Conservation (phyloP, 1,139 yeast genomes). For the Saccharomyces pastorianus region DNA sequence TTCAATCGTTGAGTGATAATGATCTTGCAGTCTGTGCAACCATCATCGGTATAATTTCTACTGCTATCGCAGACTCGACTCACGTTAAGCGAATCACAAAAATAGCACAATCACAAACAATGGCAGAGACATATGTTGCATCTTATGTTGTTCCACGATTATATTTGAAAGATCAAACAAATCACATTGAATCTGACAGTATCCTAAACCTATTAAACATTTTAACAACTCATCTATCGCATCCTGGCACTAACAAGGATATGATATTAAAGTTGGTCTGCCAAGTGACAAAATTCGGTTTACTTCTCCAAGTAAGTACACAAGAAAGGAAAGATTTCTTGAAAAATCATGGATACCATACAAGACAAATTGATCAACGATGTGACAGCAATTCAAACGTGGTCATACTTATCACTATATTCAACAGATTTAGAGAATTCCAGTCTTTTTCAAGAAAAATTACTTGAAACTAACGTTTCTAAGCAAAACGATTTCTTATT, state of each 20-base stretch:
- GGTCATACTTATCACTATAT: slow-evolving; percentile 49
- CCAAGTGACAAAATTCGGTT: slow-evolving; percentile 57
- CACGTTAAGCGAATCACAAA: slow-evolving; percentile 6
- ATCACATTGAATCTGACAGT: background rate
- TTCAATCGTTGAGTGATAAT: slow-evolving; percentile 10
- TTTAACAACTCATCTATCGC: slow-evolving; percentile 2
- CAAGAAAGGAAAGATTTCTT: slow-evolving; percentile 20
- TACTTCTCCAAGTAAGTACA: slow-evolving; percentile 34
- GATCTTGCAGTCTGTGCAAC: slow-evolving; percentile 35
- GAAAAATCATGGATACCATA: slow-evolving; percentile 16
- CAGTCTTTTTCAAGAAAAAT: slow-evolving; percentile 36
- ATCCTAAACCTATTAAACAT: slow-evolving; percentile 1
- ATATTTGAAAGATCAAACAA: slow-evolving; percentile 28
- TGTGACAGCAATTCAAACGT: slow-evolving; percentile 51
- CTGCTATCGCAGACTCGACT: slow-evolving; percentile 35
- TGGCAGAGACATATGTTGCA: slow-evolving; percentile 34
- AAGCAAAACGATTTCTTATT: slow-evolving; percentile 71
- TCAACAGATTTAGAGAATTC: slow-evolving; percentile 24
- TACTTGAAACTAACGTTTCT: slow-evolving; percentile 54
- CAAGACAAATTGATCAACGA: slow-evolving; percentile 43
- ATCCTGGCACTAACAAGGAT: slow-evolving; percentile 17
- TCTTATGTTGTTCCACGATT: slow-evolving; percentile 50
- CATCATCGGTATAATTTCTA: slow-evolving; percentile 41
- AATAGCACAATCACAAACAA: background rate
- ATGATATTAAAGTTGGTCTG: slow-evolving; percentile 42